phyloP scores from a whole-genome alignment of 352 stramenopile species.

The Globisporangium yorkense region DNA sequence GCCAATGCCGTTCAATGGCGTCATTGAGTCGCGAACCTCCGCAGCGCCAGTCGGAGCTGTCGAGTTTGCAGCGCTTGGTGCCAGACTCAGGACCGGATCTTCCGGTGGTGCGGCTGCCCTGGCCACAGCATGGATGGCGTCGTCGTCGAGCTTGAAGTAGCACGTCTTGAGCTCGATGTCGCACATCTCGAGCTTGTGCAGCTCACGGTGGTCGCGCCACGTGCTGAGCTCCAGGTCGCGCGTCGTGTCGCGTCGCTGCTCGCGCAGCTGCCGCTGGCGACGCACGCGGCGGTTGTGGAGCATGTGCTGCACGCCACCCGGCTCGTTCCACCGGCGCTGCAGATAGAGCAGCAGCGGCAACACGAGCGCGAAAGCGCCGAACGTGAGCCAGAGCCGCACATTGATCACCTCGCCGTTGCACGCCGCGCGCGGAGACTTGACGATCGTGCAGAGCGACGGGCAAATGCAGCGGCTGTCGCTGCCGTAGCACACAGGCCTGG shows the following conservation, averaged over 20 bases:
- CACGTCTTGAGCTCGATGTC: constrained; percentile 14
- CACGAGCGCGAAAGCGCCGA: constrained; percentile 19
- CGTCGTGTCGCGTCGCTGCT: constrained; percentile 22
- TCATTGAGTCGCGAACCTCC: neutral
- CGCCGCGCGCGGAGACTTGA: constrained; percentile 4
- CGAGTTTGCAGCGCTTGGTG: neutral
- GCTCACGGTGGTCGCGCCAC: constrained; percentile 30
- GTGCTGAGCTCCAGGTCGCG: constrained; percentile 21
- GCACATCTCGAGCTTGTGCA: constrained; percentile 24
- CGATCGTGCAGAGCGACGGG: constrained; percentile 29
- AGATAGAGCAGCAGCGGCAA: constrained; percentile 35
- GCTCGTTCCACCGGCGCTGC: constrained; percentile 32
- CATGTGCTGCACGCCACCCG: constrained; percentile 12
- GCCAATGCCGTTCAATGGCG: neutral
- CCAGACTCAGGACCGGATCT: too few species aligned
- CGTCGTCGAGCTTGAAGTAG: constrained; percentile 9
- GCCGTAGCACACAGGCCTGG: constrained; percentile 26
- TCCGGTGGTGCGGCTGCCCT: neutral
- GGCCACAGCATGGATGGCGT: neutral
- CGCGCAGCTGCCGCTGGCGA: constrained; percentile 4
- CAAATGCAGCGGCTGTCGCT: constrained; percentile 30
- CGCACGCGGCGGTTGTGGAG: constrained; percentile 8
- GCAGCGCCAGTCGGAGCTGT: too few species aligned
- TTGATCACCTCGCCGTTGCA: constrained; percentile 10
- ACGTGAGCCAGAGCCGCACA: constrained; percentile 25